Base-by-base conservation (phyloP, 148 eudicot genomes). In the Drosera capensis region DNA sequence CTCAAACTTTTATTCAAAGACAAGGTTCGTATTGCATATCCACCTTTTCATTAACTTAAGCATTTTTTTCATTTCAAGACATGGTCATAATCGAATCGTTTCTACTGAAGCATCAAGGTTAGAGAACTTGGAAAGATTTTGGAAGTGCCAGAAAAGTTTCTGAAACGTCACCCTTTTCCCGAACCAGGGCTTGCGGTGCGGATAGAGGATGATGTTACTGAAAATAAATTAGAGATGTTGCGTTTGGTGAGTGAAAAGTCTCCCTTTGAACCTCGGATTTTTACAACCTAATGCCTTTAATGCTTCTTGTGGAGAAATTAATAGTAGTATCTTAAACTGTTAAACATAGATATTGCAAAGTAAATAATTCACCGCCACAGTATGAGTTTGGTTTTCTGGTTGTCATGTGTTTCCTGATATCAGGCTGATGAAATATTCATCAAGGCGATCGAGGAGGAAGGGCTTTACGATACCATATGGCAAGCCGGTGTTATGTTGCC, bases 151-250 rank as follows among this genome's bases (percentile, higher is more conserved):
- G 67, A 40, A 31, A 69, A 69, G 1, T 90, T 90, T 64, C 61
- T 90, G 62, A 90, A 76, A 63, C 87, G 99, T 45, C 99, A 90
- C 65, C 99, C 99, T 4, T 90, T 90, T 55, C 99, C 99, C 7
- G 99, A 95, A 25, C 99, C 99, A 2, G 99, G 99, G 18, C 93
- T 90, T 62, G 99, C 95, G 30, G 95, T 90, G 4, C 72, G 99
- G 47, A 79, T 90, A 35, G 60, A 71, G 52, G 99, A 95, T 44
- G 99, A 90, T 70, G 99, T 90, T 21, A 90, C 93, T 40, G 66
- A 64, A 68, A 71, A 80, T 60, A 76, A 73, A 43, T 67, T 90
- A 68, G 93, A 90, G 20, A 65, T 67, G 38, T 74, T 90, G 14
- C 82, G 93, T 1, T 70, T 65, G 84, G 95, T 90, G 56, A 38